Conservation (phyloP, 139 green algal genomes). For the Penium margaritaceum region DNA sequence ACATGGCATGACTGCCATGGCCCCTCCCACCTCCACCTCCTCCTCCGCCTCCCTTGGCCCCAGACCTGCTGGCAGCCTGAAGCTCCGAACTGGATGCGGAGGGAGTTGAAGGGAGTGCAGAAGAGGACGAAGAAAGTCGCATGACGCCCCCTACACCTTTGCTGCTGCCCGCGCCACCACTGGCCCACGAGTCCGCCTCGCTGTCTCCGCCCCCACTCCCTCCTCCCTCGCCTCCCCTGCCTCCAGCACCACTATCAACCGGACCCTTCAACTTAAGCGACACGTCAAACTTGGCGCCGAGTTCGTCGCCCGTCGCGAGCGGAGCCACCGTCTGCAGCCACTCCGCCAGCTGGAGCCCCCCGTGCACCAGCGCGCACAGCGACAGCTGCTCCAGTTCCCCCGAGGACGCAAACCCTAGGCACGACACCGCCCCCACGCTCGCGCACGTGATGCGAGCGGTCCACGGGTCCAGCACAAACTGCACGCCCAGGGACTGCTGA, state of each 20-base stretch:
- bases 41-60: no score
- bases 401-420: not conserved
- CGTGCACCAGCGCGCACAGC: not conserved
- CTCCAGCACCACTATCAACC: not conserved
- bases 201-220: not conserved
- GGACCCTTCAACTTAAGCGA: no score
- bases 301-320: not conserved
- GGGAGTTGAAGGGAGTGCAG: no score
- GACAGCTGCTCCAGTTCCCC: not conserved
- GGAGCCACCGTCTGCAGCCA: conserved; percentile 8
- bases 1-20: no score
- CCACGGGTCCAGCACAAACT: conserved; percentile 1
- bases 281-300: conserved; percentile 5
- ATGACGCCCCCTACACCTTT: no score
- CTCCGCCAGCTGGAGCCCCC: not conserved
- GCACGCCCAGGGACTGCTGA: not conserved
- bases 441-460: conserved; percentile 5
- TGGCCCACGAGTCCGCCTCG: no score
- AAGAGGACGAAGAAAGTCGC: no score
- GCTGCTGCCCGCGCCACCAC: no score
- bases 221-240: not conserved
- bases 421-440: not conserved
- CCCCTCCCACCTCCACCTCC: no score
- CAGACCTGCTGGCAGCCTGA: no score
- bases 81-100: no score